Base-by-base conservation (phyloP, 768 basidiomycete genomes). In the Podaxis pistillaris region DNA sequence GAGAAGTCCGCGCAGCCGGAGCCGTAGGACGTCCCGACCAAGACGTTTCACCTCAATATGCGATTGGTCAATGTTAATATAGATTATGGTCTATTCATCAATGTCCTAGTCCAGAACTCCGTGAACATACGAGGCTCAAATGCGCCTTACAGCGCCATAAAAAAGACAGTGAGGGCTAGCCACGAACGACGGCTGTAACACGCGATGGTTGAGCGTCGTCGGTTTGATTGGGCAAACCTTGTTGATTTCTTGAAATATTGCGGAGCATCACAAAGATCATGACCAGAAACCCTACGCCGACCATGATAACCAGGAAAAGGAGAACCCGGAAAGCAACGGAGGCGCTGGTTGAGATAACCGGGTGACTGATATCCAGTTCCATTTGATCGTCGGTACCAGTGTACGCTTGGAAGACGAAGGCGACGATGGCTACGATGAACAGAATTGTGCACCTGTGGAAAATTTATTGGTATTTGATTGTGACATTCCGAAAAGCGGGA, bases 381-480 rank as follows among this genome's bases (percentile, higher is more conserved):
- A n/a, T 9, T 12, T 15, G 5, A 11, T 60, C 24, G n/a, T 9
- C 40, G 22, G 9, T 12, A 22, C 24, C 50, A 33, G 38, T 41
- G 37, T 53, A 44, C 12, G 51, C 37, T 28, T 54, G 8, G 51
- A 60, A 54, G 6, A 38, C 19, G 40, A 60, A 60, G 24, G 52
- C 38, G 30, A 54, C 26, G 15, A 54, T 60, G n/a, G 59, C 41
- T 24, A 60, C 26, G 12, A 54, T 53, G 30, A 53, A 60, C 19
- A 60, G 38, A 26, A 60, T 40, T 4, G 59, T 54, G 22, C 37
- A 60, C 59, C 59, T 60, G 28, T 9, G 44, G 24, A 44, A 24
- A 17, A 26, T 24, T 17, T 1, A 33, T 2, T 12, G 17, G 28
- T 4, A 44, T 52, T 24, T 17, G n/a, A 4, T n/a, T 17, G 8